A percentile compares a stretch with the other conserved stretches of the same genome.
phyloP scores from a whole-genome alignment of 352 stramenopile genomes.

The Pythium monospermum region DNA sequence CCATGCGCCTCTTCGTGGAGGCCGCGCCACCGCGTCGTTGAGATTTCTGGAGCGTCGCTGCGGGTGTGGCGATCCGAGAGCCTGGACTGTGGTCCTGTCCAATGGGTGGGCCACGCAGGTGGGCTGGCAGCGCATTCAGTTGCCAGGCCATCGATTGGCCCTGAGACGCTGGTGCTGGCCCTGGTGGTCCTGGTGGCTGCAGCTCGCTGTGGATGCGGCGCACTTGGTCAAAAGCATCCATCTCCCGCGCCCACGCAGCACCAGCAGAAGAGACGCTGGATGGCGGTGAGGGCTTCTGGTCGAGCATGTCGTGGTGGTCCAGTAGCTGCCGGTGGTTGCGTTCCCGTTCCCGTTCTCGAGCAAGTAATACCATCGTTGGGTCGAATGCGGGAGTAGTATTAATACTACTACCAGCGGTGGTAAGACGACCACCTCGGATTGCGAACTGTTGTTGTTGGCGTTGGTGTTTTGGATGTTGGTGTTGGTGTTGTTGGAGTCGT shows the following conservation, averaged over 20 bases:
- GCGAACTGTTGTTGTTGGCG: too few species aligned
- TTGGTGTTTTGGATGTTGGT: too few species aligned
- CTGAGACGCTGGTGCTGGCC: too few species aligned
- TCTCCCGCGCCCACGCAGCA: constrained; percentile 18
- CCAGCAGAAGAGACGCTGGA: background rate
- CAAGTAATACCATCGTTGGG: too few species aligned
- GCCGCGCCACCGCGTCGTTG: constrained; percentile 4
- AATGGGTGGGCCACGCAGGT: constrained; percentile 3
- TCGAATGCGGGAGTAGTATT: too few species aligned
- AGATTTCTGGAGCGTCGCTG: constrained; percentile 14
- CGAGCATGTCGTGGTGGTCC: constrained; percentile 7
- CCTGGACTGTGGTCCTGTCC: constrained; percentile 17
- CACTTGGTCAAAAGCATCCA: constrained; percentile 17
- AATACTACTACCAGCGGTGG: too few species aligned
- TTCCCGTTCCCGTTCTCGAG: constrained; percentile 25
- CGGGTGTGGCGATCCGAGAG: constrained; percentile 23
- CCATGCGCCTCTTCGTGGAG: too few species aligned
- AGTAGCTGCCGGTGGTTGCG: constrained; percentile 13
- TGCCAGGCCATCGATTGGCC: constrained; percentile 12
- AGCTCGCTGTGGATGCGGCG: constrained; percentile 36
- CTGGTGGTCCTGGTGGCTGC: constrained; percentile 16
- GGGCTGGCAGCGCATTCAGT: constrained; percentile 11
- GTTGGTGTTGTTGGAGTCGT: constrained; percentile 8
- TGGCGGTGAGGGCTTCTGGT: background rate
- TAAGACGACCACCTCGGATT: too few species aligned